A percentile compares a stretch with the other conserved stretches of the same genome.
Conservation (phyloP, 768 basidiomycete genomes). For the Rhodotorula sphaerocarpa region DNA sequence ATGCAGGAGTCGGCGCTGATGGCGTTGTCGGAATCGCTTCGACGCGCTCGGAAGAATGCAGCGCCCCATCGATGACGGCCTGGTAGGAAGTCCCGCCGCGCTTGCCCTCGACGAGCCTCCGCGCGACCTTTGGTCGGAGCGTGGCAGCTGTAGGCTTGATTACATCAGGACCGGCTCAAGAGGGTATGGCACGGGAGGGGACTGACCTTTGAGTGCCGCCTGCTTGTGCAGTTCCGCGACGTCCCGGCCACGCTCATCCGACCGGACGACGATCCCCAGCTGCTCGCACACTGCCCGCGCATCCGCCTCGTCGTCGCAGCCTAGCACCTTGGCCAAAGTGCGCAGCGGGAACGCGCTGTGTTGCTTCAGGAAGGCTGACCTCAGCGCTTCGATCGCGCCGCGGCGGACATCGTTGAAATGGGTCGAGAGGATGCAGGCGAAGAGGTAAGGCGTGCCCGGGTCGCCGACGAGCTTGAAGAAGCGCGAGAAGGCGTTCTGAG, state of each 20-base stretch:
- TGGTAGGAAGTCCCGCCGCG: conserved; percentile 37
- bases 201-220: conserved; percentile 30
- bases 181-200: background rate
- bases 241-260: conserved; percentile 14
- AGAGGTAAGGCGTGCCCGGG: conserved; percentile 68
- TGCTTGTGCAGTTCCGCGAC: conserved; percentile 34
- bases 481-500: conserved; percentile 50
- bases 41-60: conserved; percentile 31
- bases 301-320: conserved; percentile 43
- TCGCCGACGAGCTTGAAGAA: conserved; percentile 65
- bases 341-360: conserved; percentile 40
- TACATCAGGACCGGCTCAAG: background rate
- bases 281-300: conserved; percentile 40
- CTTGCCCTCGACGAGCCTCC: conserved; percentile 41
- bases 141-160: conserved; percentile 38
- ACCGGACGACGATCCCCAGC: conserved; percentile 37
- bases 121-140: conserved; percentile 39
- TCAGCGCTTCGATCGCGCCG: conserved; percentile 54
- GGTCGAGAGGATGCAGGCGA: conserved; percentile 80
- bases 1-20: conserved; percentile 42
- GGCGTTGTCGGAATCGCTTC: conserved; percentile 39
- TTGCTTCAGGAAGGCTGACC: conserved; percentile 51
- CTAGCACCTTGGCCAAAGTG: conserved; percentile 42
- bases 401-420: conserved; percentile 58
- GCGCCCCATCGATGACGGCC: conserved; percentile 42